Base-by-base conservation (phyloP, 805 yeast species). In the Starmera caribaea region DNA sequence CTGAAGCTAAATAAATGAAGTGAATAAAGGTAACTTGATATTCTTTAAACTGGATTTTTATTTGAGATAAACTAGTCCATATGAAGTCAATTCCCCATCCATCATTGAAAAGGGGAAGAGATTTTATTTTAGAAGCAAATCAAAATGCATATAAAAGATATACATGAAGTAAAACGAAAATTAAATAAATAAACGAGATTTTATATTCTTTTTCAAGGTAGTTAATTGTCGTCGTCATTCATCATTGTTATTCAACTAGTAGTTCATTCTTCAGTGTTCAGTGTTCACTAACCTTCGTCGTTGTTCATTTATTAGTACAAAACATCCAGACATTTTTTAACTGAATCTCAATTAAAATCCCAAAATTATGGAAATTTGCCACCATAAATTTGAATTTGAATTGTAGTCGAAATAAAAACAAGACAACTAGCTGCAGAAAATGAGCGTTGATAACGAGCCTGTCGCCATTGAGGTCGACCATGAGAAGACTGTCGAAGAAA, bases 1-100 rank as follows among this genome's bases (percentile, higher is more conserved):
- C 95, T 68, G 96, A 87, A 69, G 74, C 87, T 59, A 78, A 79
- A 63, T 79, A 78, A 62, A 39, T 39, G 41, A 21, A 21, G 26
- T 21, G 26, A 21, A 21, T 3, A 7, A 21, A 21, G 8, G 26
- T 21, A 21, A 21, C 26, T 21, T 28, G 21, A 17, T 16, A 10
- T 21, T 10, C 13, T 21, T 13, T 15, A 9, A 21, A 21, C 10
- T 29, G n/a, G n/a, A 13, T 29, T 29, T 29, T 29, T 29, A 13
- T 29, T 14, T 21, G 26, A 21, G 26, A 21, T 21, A 21, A 21
- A 21, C 26, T 21, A 21, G 26, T 21, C 26, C 26, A 21, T n/a
- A n/a, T 21, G 26, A 21, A 21, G 8, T 21, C 26, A n/a, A n/a
- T n/a, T n/a, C n/a, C n/a, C n/a, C n/a, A 21, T 21, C 8, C 26